Evolutionary conservation across 768 basidiomycete genomes (phyloP), one percentile per base, ranked within the genome.

Genomic region (Tricholomella constricta): DNA sequence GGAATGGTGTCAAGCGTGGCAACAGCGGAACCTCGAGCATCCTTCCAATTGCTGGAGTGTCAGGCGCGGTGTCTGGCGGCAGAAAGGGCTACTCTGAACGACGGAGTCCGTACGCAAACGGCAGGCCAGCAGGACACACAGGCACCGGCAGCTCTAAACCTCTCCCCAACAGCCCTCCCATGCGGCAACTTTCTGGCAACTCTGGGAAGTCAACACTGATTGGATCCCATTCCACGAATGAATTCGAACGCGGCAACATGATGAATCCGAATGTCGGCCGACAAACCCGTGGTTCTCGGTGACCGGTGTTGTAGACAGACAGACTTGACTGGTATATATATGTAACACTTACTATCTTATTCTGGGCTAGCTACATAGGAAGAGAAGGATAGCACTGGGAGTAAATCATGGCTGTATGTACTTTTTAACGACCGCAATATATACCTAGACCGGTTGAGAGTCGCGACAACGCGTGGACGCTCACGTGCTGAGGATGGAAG

Each of bases 221-320:
- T 52, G 71, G 69, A 34, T 68, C 70, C 1, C 51, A 62, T 42
- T 54, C 68, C 6, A 63, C 61, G 52, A 64, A 69, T 54, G 70
- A 72, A 50, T 69, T 76, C 26, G 74, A 76, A 55, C 72, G 70
- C 52, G 74, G 75, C 32, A 70, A 68, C 31, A 76, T 78, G 75
- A 64, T 70, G 46, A 76, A 78, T 54, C 75, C 76, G 1, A 73
- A 74, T 51, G 60, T 59, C 4, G 27, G 66, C 45, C 57, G 52
- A 38, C 50, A 54, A 40, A 50, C 60, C 14, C 59, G 61, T 22
- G 58, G 63, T 7, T 50, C 59, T 40, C 56, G 65, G 51, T 63
- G 62, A 65, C 53, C 48, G 54, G 62, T 63, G 63, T 58, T 57
- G 45, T 22, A 8, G n/a, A n/a, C n/a, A n/a, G n/a, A n/a, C n/a